Percentiles rank a stretch among this genome's conserved stretches.
Evolutionary conservation across 495 filamentous ascomycete species (phyloP).

Genomic region (Penicillium robsamsonii): DNA sequence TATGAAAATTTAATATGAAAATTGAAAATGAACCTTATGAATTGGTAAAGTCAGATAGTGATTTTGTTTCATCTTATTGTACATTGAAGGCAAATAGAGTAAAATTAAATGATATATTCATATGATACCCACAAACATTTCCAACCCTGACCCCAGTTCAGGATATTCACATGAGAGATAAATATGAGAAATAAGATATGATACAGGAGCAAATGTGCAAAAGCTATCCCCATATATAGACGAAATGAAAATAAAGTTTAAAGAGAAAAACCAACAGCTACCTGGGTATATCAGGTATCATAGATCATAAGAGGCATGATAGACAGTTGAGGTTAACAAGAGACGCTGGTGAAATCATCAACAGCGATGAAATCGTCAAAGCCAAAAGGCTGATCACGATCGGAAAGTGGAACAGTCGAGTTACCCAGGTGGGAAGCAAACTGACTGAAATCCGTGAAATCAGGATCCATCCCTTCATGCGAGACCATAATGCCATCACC

Average conservation of each 20-base stretch:
- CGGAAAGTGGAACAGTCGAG: conserved; percentile 17
- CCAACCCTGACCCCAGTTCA: background rate
- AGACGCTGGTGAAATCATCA: conserved; percentile 36
- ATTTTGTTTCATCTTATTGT: conserved; percentile 1
- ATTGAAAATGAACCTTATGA: background rate
- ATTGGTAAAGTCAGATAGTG: background rate
- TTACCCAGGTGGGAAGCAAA: conserved; percentile 36
- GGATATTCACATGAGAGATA: conserved; percentile 9
- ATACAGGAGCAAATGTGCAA: conserved; percentile 30
- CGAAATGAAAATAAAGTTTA: conserved; percentile 8
- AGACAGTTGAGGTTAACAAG: conserved; percentile 23
- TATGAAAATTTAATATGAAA: background rate
- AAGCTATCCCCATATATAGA: conserved; percentile 21
- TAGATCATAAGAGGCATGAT: conserved; percentile 10
- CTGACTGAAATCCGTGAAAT: conserved; percentile 40
- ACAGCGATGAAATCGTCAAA: conserved; percentile 38
- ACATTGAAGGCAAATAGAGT: background rate
- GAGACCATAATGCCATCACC: conserved; percentile 26
- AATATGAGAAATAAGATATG: conserved; percentile 12
- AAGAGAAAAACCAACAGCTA: conserved; percentile 7
- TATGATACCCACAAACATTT: background rate
- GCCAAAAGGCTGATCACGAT: conserved; percentile 27
- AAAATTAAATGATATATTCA: background rate
- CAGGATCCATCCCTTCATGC: conserved; percentile 30
- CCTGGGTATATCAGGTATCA: conserved; percentile 16